Conservation (phyloP, 805 yeast species). For the Metschnikowia sp. region DNA sequence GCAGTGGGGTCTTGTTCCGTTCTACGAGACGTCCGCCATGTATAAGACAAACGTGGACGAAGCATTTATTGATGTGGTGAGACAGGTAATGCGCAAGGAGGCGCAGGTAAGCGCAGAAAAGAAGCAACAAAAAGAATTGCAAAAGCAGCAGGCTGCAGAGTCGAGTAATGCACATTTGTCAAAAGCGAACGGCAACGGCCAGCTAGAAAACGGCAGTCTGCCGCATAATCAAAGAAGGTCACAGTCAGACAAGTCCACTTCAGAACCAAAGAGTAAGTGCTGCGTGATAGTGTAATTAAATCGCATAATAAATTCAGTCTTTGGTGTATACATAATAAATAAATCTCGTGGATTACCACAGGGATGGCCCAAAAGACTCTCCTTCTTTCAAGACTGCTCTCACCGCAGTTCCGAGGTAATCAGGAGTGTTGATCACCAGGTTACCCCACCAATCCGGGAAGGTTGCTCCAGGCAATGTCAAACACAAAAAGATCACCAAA, state of each 20-base stretch:
- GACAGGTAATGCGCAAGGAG: constrained; percentile 83
- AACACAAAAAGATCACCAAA: constrained; percentile 6
- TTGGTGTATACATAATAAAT: constrained; percentile 1
- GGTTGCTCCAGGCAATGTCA: constrained; percentile 7
- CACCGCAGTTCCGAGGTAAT: constrained; percentile 8
- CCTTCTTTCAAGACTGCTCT: constrained; percentile 6
- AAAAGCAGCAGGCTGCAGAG: constrained; percentile 33
- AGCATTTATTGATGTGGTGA: constrained; percentile 81
- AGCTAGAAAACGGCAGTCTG: constrained; percentile 8
- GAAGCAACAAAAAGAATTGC: constrained; percentile 42
- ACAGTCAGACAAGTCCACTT: constrained; percentile 8
- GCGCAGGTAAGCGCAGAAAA: constrained; percentile 43
- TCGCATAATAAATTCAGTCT: neutral
- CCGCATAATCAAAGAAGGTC: constrained; percentile 13
- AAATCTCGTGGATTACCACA: constrained; percentile 5
- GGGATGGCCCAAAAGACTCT: constrained; percentile 9
- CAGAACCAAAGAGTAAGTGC: constrained; percentile 15
- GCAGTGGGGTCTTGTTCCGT: constrained; percentile 86
- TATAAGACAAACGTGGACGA: constrained; percentile 85
- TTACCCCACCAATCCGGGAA: constrained; percentile 10
- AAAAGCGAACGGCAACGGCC: constrained; percentile 2
- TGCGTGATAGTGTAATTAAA: constrained; percentile 15
- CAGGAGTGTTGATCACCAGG: constrained; percentile 7
- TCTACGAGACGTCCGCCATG: constrained; percentile 93
- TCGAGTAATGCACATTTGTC: constrained; percentile 2